Conservation (phyloP, 176 grass and related monocot genomes). For the Eremochloa ophiuroides region DNA sequence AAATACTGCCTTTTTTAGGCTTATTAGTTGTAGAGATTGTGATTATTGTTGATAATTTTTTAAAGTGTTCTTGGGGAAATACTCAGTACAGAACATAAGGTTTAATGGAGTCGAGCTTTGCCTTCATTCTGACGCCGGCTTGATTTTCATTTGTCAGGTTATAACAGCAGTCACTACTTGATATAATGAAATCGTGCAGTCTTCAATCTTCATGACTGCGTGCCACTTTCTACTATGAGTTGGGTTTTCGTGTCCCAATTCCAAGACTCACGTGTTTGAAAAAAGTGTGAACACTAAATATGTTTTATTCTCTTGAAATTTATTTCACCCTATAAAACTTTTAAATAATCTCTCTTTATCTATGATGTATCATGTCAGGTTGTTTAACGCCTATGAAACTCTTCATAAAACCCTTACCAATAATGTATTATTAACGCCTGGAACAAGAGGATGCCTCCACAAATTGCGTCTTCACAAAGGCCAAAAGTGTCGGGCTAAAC, state of each 20-base stretch:
- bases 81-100: neutral
- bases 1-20: no score
- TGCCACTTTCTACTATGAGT: neutral
- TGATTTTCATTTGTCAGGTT: neutral
- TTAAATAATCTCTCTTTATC: no score
- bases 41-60: neutral
- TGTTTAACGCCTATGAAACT: no score
- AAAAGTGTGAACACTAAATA: no score
- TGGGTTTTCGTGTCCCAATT: no score
- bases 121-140: neutral
- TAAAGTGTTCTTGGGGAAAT: neutral
- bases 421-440: neutral
- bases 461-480: neutral
- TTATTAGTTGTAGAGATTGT: neutral
- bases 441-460: neutral
- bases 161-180: neutral
- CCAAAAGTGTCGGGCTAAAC: neutral
- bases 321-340: no score
- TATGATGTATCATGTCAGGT: no score
- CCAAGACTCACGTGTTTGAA: no score
- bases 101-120: neutral
- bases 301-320: no score
- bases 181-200: neutral
- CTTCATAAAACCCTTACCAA: no score
- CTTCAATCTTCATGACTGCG: slow-evolving; percentile 4